Conservation (phyloP, 176 grass and related monocot genomes). For the Raddia guianensis region DNA sequence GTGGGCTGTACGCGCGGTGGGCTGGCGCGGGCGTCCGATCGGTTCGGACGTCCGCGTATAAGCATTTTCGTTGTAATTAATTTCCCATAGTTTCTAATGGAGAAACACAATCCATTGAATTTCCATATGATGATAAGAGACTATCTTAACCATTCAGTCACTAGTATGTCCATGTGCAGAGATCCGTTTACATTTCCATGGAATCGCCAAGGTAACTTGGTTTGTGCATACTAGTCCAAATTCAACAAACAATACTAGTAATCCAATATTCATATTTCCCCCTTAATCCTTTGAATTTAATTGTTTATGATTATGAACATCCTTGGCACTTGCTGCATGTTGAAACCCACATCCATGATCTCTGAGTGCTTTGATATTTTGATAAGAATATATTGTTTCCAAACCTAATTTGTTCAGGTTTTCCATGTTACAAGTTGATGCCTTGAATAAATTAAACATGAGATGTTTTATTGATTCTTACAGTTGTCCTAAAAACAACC, state of each 20-base stretch:
- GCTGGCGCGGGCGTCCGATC: too few relatives aligned
- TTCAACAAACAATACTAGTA: too few relatives aligned
- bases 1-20: too few relatives aligned
- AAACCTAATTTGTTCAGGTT: background rate
- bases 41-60: too few relatives aligned
- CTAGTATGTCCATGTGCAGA: too few relatives aligned
- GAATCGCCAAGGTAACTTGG: background rate
- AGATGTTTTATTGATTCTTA: constrained; percentile 9
- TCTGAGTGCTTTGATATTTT: background rate
- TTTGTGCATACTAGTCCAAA: background rate
- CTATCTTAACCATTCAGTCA: too few relatives aligned
- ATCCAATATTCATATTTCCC: too few relatives aligned
- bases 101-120: too few relatives aligned
- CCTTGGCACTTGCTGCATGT: background rate
- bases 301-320: background rate
- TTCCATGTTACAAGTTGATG: background rate
- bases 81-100: too few relatives aligned
- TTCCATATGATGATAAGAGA: too few relatives aligned
- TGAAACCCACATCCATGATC: background rate
- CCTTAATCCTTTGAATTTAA: background rate
- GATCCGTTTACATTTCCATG: too few relatives aligned
- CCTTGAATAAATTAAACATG: background rate
- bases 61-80: too few relatives aligned
- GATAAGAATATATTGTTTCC: background rate
- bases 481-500: background rate